Conservation (phyloP, 2,329 filamentous ascomycete genomes). For the Hypomyces rosellus region DNA sequence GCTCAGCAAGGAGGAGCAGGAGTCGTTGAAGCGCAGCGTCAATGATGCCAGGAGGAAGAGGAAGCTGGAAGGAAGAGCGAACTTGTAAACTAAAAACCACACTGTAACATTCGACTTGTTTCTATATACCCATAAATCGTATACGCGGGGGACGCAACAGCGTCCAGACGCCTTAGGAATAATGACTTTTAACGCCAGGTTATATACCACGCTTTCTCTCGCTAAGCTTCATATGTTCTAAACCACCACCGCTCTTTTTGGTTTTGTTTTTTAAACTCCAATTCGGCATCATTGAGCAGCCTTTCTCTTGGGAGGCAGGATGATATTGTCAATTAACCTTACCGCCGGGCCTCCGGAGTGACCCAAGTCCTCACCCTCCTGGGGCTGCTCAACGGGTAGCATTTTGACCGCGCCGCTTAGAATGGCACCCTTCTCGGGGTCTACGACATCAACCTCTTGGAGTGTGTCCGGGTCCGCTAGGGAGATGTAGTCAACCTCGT, state of each 20-base stretch:
- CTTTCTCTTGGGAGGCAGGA: conserved; percentile 45
- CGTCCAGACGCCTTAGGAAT: neutral
- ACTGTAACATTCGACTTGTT: neutral
- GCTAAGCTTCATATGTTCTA: too few relatives aligned
- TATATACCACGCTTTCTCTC: neutral
- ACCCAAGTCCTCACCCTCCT: conserved; percentile 68
- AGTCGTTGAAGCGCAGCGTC: conserved; percentile 35
- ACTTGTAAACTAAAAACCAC: conserved; percentile 31
- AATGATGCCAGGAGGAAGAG: conserved; percentile 43
- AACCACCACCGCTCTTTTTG: neutral
- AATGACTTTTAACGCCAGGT: neutral
- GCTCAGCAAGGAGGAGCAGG: conserved; percentile 46
- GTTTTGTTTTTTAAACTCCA: neutral
- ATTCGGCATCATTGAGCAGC: neutral
- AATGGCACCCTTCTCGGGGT: conserved; percentile 66
- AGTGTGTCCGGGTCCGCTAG: conserved; percentile 80
- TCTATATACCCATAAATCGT: conserved; percentile 12
- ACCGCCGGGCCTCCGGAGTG: conserved; percentile 67
- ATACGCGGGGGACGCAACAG: neutral
- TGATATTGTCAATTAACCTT: conserved; percentile 89
- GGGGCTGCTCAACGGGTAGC: conserved; percentile 67
- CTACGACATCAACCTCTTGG: conserved; percentile 67
- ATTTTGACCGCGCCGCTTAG: conserved; percentile 90
- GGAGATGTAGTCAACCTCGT: conserved; percentile 88
- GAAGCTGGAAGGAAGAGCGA: conserved; percentile 44